Evolutionary conservation across 352 stramenopile species (phyloP).

Genomic region (Pythium scleroteichum): DNA sequence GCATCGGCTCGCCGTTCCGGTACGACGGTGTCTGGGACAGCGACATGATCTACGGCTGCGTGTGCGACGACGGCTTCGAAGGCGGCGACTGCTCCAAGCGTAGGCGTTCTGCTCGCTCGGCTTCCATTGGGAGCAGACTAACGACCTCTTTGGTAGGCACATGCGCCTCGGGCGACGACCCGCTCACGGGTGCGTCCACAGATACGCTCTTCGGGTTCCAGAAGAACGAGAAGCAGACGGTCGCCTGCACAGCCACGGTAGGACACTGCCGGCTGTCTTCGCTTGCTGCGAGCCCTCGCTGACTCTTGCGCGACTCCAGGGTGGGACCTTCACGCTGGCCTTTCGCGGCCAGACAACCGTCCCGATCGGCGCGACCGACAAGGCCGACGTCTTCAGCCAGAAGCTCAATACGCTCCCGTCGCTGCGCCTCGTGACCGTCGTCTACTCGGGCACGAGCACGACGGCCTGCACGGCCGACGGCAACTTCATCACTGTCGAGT

Average conservation of each 20-base stretch:
- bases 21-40: conserved; percentile 82
- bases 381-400: conserved; percentile 53
- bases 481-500: conserved; percentile 75
- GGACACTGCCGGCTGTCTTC: conserved; percentile 3
- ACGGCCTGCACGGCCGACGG: conserved; percentile 65
- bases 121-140: background rate
- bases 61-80: conserved; percentile 81
- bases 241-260: conserved; percentile 68
- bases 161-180: conserved; percentile 66
- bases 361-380: conserved; percentile 61
- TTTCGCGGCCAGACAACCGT: conserved; percentile 67
- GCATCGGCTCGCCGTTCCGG: conserved; percentile 40
- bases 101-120: conserved; percentile 18
- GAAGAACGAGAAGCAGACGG: conserved; percentile 82
- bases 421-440: conserved; percentile 51
- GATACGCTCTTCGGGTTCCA: conserved; percentile 70
- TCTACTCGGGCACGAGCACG: conserved; percentile 58
- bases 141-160: conserved; percentile 27
- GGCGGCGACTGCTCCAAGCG: conserved; percentile 87
- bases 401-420: conserved; percentile 74
- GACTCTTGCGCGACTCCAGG: conserved; percentile 23
- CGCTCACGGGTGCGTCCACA: conserved; percentile 62
- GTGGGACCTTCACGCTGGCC: conserved; percentile 70
- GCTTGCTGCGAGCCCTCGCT: background rate
- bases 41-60: conserved; percentile 88